Evolutionary conservation across 306 rosid species (phyloP).

Genomic region (Cicer chorassanicum): DNA sequence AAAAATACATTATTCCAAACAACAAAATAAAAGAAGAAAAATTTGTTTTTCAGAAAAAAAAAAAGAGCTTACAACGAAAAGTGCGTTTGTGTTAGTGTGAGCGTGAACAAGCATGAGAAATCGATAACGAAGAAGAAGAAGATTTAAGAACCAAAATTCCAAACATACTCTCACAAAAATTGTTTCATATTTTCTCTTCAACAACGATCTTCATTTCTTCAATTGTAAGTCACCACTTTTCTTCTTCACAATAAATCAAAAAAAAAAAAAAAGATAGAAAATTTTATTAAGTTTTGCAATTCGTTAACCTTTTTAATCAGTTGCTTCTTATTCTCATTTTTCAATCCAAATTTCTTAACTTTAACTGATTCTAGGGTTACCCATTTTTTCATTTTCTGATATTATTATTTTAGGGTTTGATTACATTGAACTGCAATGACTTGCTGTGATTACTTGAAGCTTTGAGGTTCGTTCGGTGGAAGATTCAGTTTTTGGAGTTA

Average conservation of each 20-base stretch:
- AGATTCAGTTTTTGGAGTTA: constrained; percentile 6
- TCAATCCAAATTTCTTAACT: constrained; percentile 20
- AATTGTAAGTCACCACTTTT: constrained; percentile 35
- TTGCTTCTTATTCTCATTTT: constrained; percentile 16
- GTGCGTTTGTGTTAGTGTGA: constrained; percentile 35
- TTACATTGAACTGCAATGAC: not conserved
- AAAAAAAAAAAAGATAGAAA: not conserved
- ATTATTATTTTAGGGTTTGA: constrained; percentile 46
- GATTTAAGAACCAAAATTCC: not conserved
- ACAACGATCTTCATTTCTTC: constrained; percentile 37
- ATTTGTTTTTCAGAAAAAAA: not conserved
- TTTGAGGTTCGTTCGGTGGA: constrained; percentile 2
- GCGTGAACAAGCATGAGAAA: not conserved
- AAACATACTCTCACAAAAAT: not conserved
- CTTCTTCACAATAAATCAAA: not conserved
- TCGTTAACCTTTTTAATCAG: not conserved
- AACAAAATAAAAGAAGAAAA: not conserved
- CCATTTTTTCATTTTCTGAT: not conserved
- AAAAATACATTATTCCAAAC: not conserved
- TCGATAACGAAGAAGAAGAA: not conserved
- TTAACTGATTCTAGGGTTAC: constrained; percentile 37
- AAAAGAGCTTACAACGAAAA: not conserved
- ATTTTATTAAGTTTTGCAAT: not conserved
- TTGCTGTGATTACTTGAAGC: constrained; percentile 24
- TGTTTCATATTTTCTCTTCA: not conserved